Conservation (phyloP, 2,329 filamentous ascomycete species). For the Ophiosphaerella narmari region DNA sequence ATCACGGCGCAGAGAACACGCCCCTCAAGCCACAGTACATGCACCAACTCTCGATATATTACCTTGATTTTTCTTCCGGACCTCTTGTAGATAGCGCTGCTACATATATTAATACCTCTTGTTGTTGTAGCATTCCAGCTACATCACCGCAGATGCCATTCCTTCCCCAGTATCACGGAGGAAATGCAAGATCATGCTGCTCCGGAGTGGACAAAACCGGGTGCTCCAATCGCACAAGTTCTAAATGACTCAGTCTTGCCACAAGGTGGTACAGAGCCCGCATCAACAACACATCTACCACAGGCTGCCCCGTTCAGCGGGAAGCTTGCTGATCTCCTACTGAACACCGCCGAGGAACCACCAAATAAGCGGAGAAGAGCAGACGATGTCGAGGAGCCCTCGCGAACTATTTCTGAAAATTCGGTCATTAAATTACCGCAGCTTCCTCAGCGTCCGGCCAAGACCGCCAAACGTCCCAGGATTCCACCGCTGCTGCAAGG, state of each 20-base stretch:
- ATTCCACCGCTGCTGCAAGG: conserved; percentile 61
- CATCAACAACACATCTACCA: conserved; percentile 10
- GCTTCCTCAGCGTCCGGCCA: conserved; percentile 41
- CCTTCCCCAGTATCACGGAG: too few relatives aligned
- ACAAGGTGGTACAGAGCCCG: conserved; percentile 13
- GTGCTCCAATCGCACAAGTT: conserved; percentile 43
- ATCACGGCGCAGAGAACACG: too few relatives aligned
- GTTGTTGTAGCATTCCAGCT: too few relatives aligned
- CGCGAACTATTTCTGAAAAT: conserved; percentile 18
- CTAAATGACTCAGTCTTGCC: conserved; percentile 32
- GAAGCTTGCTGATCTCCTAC: conserved; percentile 33
- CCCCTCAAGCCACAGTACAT: too few relatives aligned
- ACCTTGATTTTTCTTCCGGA: too few relatives aligned
- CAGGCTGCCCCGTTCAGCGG: conserved; percentile 33
- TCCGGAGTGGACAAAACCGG: conserved; percentile 18
- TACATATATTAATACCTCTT: too few relatives aligned
- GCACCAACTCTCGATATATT: too few relatives aligned
- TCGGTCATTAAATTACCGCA: conserved; percentile 46
- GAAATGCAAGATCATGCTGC: conserved; percentile 3
- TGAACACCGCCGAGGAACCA: conserved; percentile 23
- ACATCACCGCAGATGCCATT: too few relatives aligned
- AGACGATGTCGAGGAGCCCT: conserved; percentile 21
- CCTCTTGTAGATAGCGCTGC: too few relatives aligned
- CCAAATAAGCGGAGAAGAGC: conserved; percentile 25
- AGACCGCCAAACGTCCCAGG: conserved; percentile 39